Evolutionary conservation across 202 grass and related monocot species (phyloP).

Genomic region (Setaria viridis): DNA sequence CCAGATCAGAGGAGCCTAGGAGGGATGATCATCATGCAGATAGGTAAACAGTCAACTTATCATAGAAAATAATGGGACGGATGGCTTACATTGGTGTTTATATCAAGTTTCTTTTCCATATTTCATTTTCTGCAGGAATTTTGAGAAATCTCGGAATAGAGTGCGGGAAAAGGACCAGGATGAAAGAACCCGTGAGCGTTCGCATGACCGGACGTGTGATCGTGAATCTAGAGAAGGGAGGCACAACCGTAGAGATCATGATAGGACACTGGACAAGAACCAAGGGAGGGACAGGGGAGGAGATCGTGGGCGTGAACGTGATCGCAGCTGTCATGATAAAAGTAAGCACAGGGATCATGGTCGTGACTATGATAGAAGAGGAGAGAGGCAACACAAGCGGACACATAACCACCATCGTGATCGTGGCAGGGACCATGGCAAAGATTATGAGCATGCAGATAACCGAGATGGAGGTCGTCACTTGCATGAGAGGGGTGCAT

Average conservation of each 20-base stretch:
- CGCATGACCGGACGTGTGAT: conserved; percentile 58
- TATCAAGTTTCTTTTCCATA: conserved; percentile 19
- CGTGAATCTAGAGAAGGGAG: conserved; percentile 64
- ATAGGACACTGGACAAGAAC: conserved; percentile 49
- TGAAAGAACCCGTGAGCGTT: conserved; percentile 55
- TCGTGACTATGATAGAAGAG: conserved; percentile 56
- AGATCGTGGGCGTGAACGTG: conserved; percentile 61
- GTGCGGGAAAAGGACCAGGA: conserved; percentile 53
- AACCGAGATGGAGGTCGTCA: conserved; percentile 43
- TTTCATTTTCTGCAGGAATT: conserved; percentile 43
- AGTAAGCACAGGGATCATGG: conserved; percentile 61
- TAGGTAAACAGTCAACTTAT: conserved; percentile 40
- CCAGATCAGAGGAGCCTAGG: conserved; percentile 78
- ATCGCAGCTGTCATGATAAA: conserved; percentile 50
- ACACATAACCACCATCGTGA: conserved; percentile 62
- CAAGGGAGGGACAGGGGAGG: conserved; percentile 55
- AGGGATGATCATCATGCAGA: conserved; percentile 61
- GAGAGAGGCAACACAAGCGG: conserved; percentile 45
- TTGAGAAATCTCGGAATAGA: conserved; percentile 74
- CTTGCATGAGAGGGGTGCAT: conserved; percentile 49
- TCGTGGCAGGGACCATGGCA: conserved; percentile 53
- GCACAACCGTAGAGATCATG: conserved; percentile 56
- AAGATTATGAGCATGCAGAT: conserved; percentile 45
- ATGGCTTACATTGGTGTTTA: conserved; percentile 2
- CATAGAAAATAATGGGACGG: background rate